Conservation (phyloP, 1,284 basidiomycete genomes). For the Microbotryum saponariae region DNA sequence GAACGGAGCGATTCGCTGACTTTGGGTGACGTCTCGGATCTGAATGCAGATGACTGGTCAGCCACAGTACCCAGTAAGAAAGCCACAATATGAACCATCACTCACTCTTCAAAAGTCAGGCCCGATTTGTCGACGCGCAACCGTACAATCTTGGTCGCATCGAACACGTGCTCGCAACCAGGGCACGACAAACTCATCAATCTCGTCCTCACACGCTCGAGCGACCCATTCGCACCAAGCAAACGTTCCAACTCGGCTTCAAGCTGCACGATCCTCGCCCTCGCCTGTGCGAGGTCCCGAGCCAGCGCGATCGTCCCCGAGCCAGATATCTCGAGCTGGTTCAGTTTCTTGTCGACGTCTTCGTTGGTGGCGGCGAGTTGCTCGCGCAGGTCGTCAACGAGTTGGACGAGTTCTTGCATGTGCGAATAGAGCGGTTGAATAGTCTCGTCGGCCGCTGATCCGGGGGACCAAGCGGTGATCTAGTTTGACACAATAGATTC, state of each 20-base stretch:
- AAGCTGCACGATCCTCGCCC: conserved; percentile 50
- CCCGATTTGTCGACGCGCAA: conserved; percentile 20
- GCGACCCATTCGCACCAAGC: conserved; percentile 22
- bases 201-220: conserved; percentile 20
- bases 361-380: conserved; percentile 69
- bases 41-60: no score
- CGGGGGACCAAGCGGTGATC: conserved; percentile 24
- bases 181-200: conserved; percentile 41
- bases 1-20: conserved; percentile 19
- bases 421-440: conserved; percentile 41
- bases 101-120: conserved; percentile 18
- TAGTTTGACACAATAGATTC: conserved; percentile 53
- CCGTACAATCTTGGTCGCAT: conserved; percentile 32
- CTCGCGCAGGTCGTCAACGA: conserved; percentile 44
- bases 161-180: conserved; percentile 32
- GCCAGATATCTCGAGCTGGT: conserved; percentile 68
- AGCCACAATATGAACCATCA: not conserved
- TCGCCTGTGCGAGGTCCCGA: conserved; percentile 59
- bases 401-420: conserved; percentile 41
- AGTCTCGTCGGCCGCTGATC: conserved; percentile 31
- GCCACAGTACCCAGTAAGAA: no score
- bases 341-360: conserved; percentile 73
- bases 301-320: conserved; percentile 50
- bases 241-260: conserved; percentile 55
- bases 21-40: not conserved